A percentile compares a stretch with the other conserved stretches of the same genome.
phyloP scores from a whole-genome alignment of 2,329 filamentous ascomycete species.

The Metarhizium album region DNA sequence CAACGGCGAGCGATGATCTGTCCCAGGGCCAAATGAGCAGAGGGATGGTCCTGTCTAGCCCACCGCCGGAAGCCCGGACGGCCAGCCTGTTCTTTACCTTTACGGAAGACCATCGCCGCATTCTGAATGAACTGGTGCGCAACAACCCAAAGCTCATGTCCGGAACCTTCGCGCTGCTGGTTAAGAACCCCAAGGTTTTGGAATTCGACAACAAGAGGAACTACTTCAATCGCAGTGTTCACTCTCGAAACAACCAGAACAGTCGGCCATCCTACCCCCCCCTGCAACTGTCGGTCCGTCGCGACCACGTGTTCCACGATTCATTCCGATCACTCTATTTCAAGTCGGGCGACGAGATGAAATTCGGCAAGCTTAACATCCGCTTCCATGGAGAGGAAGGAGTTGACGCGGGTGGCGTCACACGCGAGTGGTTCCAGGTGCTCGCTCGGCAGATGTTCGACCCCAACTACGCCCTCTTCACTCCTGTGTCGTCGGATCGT shows the following conservation, averaged over 20 bases:
- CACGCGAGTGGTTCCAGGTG: slow-evolving; percentile 98
- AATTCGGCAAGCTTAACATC: slow-evolving; percentile 96
- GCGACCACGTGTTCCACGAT: slow-evolving; percentile 94
- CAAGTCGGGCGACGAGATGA: slow-evolving; percentile 94
- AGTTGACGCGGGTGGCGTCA: slow-evolving; percentile 94
- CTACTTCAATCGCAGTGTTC: slow-evolving; percentile 92
- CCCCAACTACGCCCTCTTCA: slow-evolving; percentile 92
- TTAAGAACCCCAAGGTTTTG: slow-evolving; percentile 97
- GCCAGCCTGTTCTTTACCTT: slow-evolving; percentile 93
- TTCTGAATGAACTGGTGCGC: slow-evolving; percentile 93
- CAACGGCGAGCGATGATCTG: slow-evolving; percentile 62
- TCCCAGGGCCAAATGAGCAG: slow-evolving; percentile 39
- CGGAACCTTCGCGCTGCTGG: slow-evolving; percentile 86
- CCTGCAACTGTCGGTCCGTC: slow-evolving; percentile 78
- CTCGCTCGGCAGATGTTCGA: slow-evolving; percentile 98
- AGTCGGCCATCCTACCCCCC: slow-evolving; percentile 58
- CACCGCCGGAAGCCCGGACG: slow-evolving; percentile 66
- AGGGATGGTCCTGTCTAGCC: slow-evolving; percentile 64
- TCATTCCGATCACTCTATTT: slow-evolving; percentile 98
- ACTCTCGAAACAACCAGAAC: slow-evolving; percentile 55
- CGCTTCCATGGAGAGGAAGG: slow-evolving; percentile 96
- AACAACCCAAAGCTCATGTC: slow-evolving; percentile 98
- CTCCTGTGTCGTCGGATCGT: slow-evolving; percentile 89
- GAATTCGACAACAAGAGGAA: slow-evolving; percentile 99
- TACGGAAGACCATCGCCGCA: slow-evolving; percentile 93